Conservation (phyloP, 129 eudicot species). For the Helianthus tuberosus region DNA sequence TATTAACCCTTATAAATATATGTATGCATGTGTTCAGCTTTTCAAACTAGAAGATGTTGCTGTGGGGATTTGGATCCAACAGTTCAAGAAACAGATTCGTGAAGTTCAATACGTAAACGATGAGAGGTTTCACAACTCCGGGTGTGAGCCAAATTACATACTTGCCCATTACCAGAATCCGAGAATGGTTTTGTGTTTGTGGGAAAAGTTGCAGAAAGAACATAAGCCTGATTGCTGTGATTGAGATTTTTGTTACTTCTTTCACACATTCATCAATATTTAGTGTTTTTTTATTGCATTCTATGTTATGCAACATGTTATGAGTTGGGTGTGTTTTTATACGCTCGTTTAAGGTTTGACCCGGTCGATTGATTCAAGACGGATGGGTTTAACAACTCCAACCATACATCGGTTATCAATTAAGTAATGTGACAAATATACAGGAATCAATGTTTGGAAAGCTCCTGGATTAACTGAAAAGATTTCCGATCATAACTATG, state of each 20-base stretch:
- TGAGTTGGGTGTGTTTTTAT: too few species aligned
- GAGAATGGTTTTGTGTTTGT: conserved; percentile 81
- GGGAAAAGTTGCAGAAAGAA: conserved; percentile 91
- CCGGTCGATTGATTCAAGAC: too few species aligned
- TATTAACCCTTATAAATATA: neutral
- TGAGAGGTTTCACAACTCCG: conserved; percentile 72
- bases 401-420: too few species aligned
- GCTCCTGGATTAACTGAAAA: too few species aligned
- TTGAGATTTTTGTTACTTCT: conserved; percentile 24
- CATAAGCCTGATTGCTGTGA: conserved; percentile 83
- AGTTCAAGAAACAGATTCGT: conserved; percentile 52
- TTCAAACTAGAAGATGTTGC: conserved; percentile 96
- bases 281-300: neutral
- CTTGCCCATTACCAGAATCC: conserved; percentile 98
- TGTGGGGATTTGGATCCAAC: conserved; percentile 88
- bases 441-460: too few species aligned
- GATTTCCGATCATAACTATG: too few species aligned
- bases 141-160: conserved; percentile 81
- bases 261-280: neutral
- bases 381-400: too few species aligned
- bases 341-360: too few species aligned
- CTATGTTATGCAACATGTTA: conserved; percentile 19
- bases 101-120: conserved; percentile 62
- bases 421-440: too few species aligned
- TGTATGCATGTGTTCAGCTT: conserved; percentile 43